These are phyloP conservation scores for Dissophora globulifera DNA, from an alignment of 192 early-diverging fungal genomes.

Conservation along the genomic window DNA sequence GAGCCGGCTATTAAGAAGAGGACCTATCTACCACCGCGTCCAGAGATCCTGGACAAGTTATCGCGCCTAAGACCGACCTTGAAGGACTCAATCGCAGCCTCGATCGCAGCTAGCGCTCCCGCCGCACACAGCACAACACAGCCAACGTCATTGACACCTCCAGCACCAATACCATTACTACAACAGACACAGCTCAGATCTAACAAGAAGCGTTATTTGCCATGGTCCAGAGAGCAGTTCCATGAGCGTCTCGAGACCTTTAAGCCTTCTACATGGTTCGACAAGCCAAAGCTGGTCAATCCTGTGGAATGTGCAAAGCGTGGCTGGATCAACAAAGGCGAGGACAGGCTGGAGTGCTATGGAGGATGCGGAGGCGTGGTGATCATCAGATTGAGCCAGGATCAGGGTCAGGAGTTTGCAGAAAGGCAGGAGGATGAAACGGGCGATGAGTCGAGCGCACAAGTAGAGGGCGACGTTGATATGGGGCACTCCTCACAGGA, in stretches of 20 bases:
- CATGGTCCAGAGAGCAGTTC: slow-evolving; percentile 49
- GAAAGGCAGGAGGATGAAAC: neutral
- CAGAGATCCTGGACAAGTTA: slow-evolving; percentile 29
- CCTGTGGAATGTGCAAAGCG: slow-evolving; percentile 48
- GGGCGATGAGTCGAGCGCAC: neutral
- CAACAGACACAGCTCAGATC: neutral
- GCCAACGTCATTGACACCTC: neutral
- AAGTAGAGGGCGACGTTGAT: neutral
- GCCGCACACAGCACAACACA: neutral
- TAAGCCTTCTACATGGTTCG: slow-evolving; percentile 49
- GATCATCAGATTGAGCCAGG: slow-evolving; percentile 27
- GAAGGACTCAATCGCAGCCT: slow-evolving; percentile 38
- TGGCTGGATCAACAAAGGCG: slow-evolving; percentile 42
- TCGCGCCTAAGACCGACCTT: slow-evolving; percentile 23
- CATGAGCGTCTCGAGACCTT: slow-evolving; percentile 45
- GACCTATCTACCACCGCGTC: slow-evolving; percentile 26
- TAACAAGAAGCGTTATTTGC: slow-evolving; percentile 25
- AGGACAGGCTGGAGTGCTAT: slow-evolving; percentile 45
- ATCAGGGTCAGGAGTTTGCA: neutral
- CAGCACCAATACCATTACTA: neutral
- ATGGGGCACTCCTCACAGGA: slow-evolving; percentile 2
- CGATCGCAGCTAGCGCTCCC: slow-evolving; percentile 41
- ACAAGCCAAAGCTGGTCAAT: slow-evolving; percentile 45
- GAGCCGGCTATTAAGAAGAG: slow-evolving; percentile 1
- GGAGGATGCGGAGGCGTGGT: slow-evolving; percentile 47